phyloP scores from a whole-genome alignment of 176 grass and related monocot species.

The Cymbopogon citratus region DNA sequence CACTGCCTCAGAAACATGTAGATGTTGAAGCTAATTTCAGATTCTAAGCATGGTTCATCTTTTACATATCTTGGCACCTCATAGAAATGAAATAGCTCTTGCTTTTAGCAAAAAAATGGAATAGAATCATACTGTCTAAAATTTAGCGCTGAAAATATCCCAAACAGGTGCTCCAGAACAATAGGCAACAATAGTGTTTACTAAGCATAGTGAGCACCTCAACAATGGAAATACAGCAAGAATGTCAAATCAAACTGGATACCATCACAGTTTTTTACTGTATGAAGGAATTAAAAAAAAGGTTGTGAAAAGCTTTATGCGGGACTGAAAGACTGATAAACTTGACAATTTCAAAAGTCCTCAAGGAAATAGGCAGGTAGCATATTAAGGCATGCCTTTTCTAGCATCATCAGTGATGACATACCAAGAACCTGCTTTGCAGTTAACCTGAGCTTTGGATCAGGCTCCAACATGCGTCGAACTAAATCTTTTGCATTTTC shows the following conservation, averaged over 20 bases:
- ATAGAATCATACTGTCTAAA: neutral
- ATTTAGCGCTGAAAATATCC: neutral
- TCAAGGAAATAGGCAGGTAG: neutral
- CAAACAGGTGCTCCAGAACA: neutral
- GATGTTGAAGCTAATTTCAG: neutral
- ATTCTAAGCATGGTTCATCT: neutral
- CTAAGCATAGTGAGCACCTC: neutral
- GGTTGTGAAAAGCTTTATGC: neutral
- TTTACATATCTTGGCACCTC: neutral
- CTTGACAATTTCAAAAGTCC: neutral
- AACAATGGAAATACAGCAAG: neutral
- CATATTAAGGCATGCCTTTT: neutral
- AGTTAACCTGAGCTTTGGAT: constrained; percentile 85
- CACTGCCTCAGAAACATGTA: neutral
- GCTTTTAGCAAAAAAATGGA: neutral
- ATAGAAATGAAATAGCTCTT: neutral
- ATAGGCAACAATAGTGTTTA: neutral
- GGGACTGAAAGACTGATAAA: neutral
- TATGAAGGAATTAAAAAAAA: neutral
- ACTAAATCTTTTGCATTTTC: constrained; percentile 98
- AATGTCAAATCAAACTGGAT: constrained; percentile 14
- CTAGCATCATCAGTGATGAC: neutral
- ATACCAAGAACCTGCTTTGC: constrained; percentile 97
- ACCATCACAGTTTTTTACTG: neutral
- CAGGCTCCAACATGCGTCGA: constrained; percentile 86